Base-by-base conservation (phyloP, 352 stramenopile genomes). In the Phytophthora pinifolia region DNA sequence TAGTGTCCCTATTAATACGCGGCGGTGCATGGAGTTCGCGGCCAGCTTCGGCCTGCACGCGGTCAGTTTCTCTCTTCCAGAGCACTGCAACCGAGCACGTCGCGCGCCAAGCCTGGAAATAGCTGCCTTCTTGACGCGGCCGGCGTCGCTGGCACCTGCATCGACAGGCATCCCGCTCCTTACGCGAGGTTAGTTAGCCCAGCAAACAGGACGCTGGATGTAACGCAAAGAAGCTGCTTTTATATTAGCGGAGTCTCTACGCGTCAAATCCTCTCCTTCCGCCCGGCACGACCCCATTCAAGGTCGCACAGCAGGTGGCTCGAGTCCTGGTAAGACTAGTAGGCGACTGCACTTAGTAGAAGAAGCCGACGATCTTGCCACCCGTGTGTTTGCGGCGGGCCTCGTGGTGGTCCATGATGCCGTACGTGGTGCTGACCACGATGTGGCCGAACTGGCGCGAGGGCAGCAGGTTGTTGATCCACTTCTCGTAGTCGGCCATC, bases 351-450 rank as follows among this genome's bases (percentile, higher is more conserved):
- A 36, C 59, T 80, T 97, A 99, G 84, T 99, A 99, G 86, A 99
- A 99, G 83, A 99, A 99, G 62, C 97, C 98, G 59, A 99, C 94
- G 81, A 99, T 88, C 91, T 99, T 99, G 75, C 98, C 98, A 97
- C 98, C 98, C 42, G 97, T 99, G 86, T 99, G 97, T 96, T 99
- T 99, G 71, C 97, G 94, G 73, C 96, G 95, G 45, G 98, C 97
- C 70, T 95, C 86, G 77, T 93, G 83, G 79, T 95, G 86, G 78
- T 95, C 86, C 86, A 95, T 95, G 79, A 95, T 95, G 74, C 86
- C 86, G 74, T 90, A 95, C 57, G 86, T 95, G 39, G 86, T 95
- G 58, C 71, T 86, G 35, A 95, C 62, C 15, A 95, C 92, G 67
- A 99, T 97, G 82, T 99, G 97, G 63, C 98, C 98, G 83, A 99